phyloP scores from a whole-genome alignment of 2,329 filamentous ascomycete species.

The Ceratocystis cubensis region DNA sequence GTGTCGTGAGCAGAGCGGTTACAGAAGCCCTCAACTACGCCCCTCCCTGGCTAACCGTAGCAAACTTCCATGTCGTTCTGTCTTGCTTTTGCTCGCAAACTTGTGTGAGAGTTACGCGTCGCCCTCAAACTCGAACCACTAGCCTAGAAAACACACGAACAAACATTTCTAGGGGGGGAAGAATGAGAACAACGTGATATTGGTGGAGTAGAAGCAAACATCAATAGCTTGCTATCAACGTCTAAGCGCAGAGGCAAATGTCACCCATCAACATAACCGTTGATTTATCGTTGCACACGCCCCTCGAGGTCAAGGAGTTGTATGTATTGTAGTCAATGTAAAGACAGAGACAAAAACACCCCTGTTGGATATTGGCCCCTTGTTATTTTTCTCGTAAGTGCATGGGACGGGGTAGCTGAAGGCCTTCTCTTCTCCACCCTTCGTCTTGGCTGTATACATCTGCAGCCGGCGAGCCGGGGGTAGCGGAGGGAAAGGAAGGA shows the following conservation, averaged over 20 bases:
- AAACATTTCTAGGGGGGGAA: not conserved
- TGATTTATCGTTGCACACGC: not conserved
- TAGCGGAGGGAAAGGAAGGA: not conserved
- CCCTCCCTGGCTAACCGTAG: not conserved
- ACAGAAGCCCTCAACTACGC: not conserved
- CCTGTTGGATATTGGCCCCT: not conserved
- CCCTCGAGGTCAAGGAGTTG: not conserved
- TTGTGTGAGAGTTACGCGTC: not conserved
- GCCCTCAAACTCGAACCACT: not conserved
- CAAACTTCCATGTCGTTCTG: not conserved
- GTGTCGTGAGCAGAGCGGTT: not conserved
- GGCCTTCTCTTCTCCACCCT: not conserved
- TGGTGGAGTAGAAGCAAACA: not conserved
- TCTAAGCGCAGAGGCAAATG: not conserved
- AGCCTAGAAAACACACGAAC: not conserved
- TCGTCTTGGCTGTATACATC: not conserved
- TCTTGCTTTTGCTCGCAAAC: not conserved
- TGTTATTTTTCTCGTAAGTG: slow-evolving; percentile 2
- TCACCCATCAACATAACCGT: not conserved
- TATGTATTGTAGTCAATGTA: not conserved
- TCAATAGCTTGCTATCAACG: not conserved
- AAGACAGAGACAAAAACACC: not conserved
- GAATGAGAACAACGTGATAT: not conserved
- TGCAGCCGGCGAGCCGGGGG: not conserved
- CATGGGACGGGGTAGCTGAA: not conserved